Evolutionary conservation across 805 yeast genomes (phyloP), one percentile per base, ranked within the genome.

Genomic region (Saccharomyces mikatae): DNA sequence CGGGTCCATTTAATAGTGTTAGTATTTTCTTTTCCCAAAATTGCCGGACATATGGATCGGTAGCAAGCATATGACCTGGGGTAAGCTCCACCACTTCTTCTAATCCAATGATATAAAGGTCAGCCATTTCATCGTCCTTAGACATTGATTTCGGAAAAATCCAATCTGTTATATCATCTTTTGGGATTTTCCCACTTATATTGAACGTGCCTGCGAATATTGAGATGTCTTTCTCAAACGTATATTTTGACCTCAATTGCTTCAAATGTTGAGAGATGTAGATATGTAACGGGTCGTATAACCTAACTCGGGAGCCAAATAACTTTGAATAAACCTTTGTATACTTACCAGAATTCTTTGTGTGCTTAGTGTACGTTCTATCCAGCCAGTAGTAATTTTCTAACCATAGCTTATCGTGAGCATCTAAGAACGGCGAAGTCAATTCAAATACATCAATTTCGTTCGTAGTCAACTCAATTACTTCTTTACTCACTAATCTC

Each of bases 261-360:
- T 73, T 73, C 57, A 90, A 72, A 60, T 87, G 84, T 24, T 79
- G 80, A n/a, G 82, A 78, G 4, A 94, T 90, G 64, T 79, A 88
- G 49, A 89, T 96, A 60, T 85, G 86, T 31, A 89, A 80, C 0
- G 98, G 99, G 69, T 94, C 98, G 66, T 82, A 87, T n/a, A 92
- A 78, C 49, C 74, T 72, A 1, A 91, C 92, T 3, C 80, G 67
- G 1, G 70, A 65, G 5, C 61, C 58, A 48, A 70, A 65, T 29
- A 70, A 53, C 24, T 56, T 65, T 53, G 59, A 58, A 56, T 59
- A 70, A 26, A 62, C 62, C 59, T 59, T 69, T 57, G 53, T 64
- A 54, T 58, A 66, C 53, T 63, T 69, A 51, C 64, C 58, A 3
- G 62, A 58, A 53, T 62, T 68, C 44, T 71, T 69, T 10, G 63